A percentile compares a stretch with the other conserved stretches of the same genome.
phyloP scores from a whole-genome alignment of 106 monocot genomes.

The Acorus calamus region DNA sequence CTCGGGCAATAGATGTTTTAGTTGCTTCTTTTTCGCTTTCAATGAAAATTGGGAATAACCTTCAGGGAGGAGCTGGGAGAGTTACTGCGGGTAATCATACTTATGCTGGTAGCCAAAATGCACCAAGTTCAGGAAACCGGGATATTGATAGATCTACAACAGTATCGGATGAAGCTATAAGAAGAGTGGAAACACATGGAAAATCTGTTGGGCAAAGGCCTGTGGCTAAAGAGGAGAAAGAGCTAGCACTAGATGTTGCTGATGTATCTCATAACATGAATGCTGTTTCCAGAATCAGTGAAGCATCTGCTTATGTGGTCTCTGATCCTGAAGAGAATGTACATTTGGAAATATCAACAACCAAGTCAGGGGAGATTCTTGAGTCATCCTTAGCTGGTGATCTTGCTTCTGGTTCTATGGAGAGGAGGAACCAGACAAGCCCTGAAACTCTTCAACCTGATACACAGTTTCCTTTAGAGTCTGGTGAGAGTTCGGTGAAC shows the following conservation, averaged over 20 bases:
- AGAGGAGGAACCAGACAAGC: neutral
- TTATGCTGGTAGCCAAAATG: neutral
- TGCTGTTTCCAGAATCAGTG: constrained; percentile 8
- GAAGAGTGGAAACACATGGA: constrained; percentile 2
- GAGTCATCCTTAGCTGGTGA: constrained; percentile 13
- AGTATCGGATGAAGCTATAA: constrained; percentile 6
- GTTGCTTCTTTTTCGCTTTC: constrained; percentile 59
- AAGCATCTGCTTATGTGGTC: constrained; percentile 2
- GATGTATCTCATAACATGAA: constrained; percentile 15
- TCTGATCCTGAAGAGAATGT: constrained; percentile 32
- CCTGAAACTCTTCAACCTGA: constrained; percentile 11
- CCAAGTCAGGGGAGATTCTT: constrained; percentile 6
- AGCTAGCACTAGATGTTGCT: constrained; percentile 1
- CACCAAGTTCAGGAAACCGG: constrained; percentile 16
- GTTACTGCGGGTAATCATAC: constrained; percentile 3
- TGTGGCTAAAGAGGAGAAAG: constrained; percentile 7
- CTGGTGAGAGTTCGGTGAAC: constrained; percentile 16
- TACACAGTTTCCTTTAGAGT: constrained; percentile 15
- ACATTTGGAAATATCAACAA: constrained; percentile 11
- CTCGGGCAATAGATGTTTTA: constrained; percentile 70
- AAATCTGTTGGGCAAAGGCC: constrained; percentile 12
- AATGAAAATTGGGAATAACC: constrained; percentile 35
- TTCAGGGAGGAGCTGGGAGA: constrained; percentile 22
- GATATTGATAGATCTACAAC: constrained; percentile 1
- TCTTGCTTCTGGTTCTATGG: constrained; percentile 15